A percentile compares a stretch with the other conserved stretches of the same genome.
phyloP scores from a whole-genome alignment of 257 asterid species.

The Voacanga thouarsii region DNA sequence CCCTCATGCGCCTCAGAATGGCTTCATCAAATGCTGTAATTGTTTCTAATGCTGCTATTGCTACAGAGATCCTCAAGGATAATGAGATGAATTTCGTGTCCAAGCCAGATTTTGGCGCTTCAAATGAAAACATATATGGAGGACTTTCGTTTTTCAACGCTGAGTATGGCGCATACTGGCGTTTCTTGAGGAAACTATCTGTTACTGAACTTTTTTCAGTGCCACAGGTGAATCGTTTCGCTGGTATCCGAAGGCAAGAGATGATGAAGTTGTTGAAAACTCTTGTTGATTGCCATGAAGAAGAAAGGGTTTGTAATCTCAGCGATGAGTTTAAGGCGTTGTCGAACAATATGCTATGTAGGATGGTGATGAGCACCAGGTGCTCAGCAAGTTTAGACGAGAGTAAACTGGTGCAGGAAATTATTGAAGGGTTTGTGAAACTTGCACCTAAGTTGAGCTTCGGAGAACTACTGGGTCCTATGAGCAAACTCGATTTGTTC shows the following conservation, averaged over 20 bases:
- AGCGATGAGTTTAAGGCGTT: slow-evolving; percentile 44
- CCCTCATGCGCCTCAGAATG: slow-evolving; percentile 42
- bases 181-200: slow-evolving; percentile 67
- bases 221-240: slow-evolving; percentile 42
- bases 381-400: slow-evolving; percentile 43
- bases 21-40: slow-evolving; percentile 45
- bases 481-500: slow-evolving; percentile 53
- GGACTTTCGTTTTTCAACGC: slow-evolving; percentile 55
- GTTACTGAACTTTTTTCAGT: slow-evolving; percentile 53
- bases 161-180: slow-evolving; percentile 59
- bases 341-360: slow-evolving; percentile 14
- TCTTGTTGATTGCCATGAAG: slow-evolving; percentile 17
- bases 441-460: slow-evolving; percentile 46
- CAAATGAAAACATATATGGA: slow-evolving; percentile 45
- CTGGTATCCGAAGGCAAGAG: slow-evolving; percentile 13
- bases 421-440: slow-evolving; percentile 21
- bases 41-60: slow-evolving; percentile 42
- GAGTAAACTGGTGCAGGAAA: slow-evolving; percentile 39
- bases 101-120: slow-evolving; percentile 39
- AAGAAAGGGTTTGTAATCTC: slow-evolving; percentile 35
- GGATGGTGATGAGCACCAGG: slow-evolving; percentile 52
- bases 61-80: slow-evolving; percentile 48
- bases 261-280: slow-evolving; percentile 21
- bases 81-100: slow-evolving; percentile 43
- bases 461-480: slow-evolving; percentile 51